phyloP scores from a whole-genome alignment of 345 rosid species.

The Eucalyptus urophylla region DNA sequence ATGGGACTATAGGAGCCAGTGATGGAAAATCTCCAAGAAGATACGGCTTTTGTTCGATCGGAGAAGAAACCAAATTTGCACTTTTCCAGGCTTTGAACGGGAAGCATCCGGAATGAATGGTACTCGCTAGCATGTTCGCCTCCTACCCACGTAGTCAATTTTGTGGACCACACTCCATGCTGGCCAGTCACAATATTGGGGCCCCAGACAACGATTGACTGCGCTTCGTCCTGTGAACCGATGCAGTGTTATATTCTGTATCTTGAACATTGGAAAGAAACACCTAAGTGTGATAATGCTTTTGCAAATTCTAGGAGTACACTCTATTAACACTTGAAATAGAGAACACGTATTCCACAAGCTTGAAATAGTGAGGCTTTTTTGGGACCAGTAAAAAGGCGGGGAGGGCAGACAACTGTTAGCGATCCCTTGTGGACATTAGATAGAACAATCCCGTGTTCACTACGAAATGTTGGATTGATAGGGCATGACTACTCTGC shows the following conservation, averaged over 20 bases:
- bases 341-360: background rate
- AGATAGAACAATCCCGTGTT: background rate
- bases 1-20: background rate
- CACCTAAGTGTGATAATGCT: background rate
- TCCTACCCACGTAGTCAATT: background rate
- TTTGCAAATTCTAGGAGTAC: background rate
- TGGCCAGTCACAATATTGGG: background rate
- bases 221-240: background rate
- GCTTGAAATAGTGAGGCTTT: background rate
- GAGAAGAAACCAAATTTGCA: background rate
- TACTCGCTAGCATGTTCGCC: background rate
- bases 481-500: background rate
- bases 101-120: background rate
- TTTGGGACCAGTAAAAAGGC: background rate
- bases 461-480: background rate
- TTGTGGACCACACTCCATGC: background rate
- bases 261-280: background rate
- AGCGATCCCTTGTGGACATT: background rate
- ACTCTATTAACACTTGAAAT: background rate
- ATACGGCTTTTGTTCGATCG: background rate
- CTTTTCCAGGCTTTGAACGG: background rate
- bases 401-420: background rate
- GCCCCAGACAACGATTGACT: background rate
- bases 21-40: background rate
- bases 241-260: background rate